Evolutionary conservation across 2,329 filamentous ascomycete species (phyloP).

Genomic region (Pseudocercospora pini-densiflorae): DNA sequence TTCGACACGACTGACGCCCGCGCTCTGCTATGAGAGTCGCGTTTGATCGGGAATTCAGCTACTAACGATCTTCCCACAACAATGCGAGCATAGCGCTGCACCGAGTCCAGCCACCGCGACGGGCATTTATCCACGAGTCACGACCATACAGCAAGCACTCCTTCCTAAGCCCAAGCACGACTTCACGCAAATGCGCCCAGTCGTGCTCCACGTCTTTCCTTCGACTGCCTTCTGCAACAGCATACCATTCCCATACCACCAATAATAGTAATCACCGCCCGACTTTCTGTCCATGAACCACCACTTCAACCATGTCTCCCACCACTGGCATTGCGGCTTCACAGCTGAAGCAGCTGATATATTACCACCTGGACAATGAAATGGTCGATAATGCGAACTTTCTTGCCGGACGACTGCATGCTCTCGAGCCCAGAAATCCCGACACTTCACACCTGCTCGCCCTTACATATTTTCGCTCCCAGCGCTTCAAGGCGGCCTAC

Average conservation of each 20-base stretch:
- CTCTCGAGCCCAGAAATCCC: conserved; percentile 78
- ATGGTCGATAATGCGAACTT: conserved; percentile 90
- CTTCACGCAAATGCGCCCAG: conserved; percentile 7
- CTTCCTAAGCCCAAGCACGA: background rate
- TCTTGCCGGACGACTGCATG: conserved; percentile 83
- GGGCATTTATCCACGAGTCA: background rate
- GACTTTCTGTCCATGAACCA: background rate
- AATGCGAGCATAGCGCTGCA: background rate
- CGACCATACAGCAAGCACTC: background rate
- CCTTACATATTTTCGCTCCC: conserved; percentile 80
- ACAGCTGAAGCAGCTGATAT: conserved; percentile 68
- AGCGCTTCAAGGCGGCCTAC: conserved; percentile 83
- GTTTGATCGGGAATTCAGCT: background rate
- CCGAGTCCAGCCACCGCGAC: background rate
- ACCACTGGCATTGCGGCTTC: conserved; percentile 57
- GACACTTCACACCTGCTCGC: conserved; percentile 85
- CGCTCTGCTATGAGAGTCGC: background rate
- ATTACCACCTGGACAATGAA: conserved; percentile 85
- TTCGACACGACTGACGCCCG: background rate
- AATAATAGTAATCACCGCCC: conserved; percentile 11
- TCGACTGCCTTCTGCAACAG: background rate
- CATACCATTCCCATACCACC: background rate
- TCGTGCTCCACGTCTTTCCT: background rate
- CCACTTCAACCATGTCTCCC: conserved; percentile 57
- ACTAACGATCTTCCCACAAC: background rate